Evolutionary conservation across 192 early-diverging fungal species (phyloP).

Genomic region (Chytriomyces confervae): DNA sequence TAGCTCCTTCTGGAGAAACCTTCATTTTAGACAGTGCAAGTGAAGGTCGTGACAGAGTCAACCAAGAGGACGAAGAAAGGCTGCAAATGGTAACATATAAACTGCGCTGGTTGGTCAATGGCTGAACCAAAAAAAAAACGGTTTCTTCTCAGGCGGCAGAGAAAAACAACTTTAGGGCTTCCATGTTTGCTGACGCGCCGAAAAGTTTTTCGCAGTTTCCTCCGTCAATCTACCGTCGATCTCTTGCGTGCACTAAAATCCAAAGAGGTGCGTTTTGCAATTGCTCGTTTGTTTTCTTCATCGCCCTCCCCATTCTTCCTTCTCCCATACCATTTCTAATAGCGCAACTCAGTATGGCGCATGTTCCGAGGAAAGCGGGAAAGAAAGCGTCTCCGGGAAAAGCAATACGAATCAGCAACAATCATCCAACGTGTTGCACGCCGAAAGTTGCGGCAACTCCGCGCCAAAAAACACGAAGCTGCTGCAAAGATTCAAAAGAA

Average conservation of each 20-base stretch:
- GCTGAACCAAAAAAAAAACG: background rate
- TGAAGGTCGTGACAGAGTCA: constrained; percentile 30
- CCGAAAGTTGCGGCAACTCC: constrained; percentile 52
- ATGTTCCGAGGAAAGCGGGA: constrained; percentile 48
- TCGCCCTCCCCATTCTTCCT: background rate
- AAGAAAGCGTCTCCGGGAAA: constrained; percentile 47
- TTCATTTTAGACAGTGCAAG: constrained; percentile 37
- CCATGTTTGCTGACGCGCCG: constrained; percentile 38
- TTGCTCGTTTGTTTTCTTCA: background rate
- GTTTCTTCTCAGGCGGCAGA: constrained; percentile 43
- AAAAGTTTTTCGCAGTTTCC: constrained; percentile 66
- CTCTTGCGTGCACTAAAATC: constrained; percentile 58
- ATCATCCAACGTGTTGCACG: constrained; percentile 61
- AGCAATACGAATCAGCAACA: constrained; percentile 57
- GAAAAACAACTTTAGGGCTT: constrained; percentile 48
- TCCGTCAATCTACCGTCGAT: constrained; percentile 60
- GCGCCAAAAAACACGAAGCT: constrained; percentile 56
- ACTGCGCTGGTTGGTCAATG: no score
- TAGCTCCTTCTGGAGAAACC: constrained; percentile 8
- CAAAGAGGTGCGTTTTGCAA: constrained; percentile 48
- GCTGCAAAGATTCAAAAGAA: constrained; percentile 58
- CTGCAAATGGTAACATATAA: constrained; percentile 43
- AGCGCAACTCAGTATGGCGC: constrained; percentile 49
- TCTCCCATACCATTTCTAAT: background rate
- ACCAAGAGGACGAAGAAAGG: constrained; percentile 58